Percentiles rank a stretch among this genome's conserved stretches.
These are phyloP conservation scores for Ustilago sp. DNA, from an alignment of 1,284 basidiomycete species.

Conservation along the genomic window DNA sequence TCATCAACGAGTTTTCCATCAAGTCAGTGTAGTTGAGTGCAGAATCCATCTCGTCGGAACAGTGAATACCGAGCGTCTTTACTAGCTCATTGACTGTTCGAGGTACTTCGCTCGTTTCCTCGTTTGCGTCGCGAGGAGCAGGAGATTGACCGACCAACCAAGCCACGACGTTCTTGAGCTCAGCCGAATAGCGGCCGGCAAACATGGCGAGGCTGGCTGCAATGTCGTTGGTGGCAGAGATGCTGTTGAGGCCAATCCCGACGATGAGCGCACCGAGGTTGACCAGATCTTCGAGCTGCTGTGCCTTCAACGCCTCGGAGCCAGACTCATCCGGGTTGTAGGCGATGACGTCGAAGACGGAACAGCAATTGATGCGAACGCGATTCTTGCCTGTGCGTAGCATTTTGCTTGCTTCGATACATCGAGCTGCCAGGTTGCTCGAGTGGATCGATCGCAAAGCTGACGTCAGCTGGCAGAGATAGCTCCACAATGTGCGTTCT, in stretches of 20 bases:
- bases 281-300: constrained; percentile 84
- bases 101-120: constrained; percentile 27
- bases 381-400: constrained; percentile 89
- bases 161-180: constrained; percentile 83
- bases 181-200: constrained; percentile 79
- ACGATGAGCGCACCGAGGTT: constrained; percentile 88
- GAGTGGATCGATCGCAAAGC: constrained; percentile 89
- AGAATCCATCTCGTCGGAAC: constrained; percentile 86
- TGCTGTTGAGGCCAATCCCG: constrained; percentile 80
- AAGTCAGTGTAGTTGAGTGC: constrained; percentile 81
- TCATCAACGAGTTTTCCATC: constrained; percentile 84
- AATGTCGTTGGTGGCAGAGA: constrained; percentile 76
- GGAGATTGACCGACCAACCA: constrained; percentile 76
- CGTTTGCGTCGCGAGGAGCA: constrained; percentile 17
- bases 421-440: constrained; percentile 82
- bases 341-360: constrained; percentile 66
- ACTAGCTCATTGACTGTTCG: constrained; percentile 83
- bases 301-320: constrained; percentile 40
- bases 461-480: constrained; percentile 88
- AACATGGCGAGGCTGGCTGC: constrained; percentile 84
- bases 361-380: constrained; percentile 61
- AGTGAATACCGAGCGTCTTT: constrained; percentile 80
- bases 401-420: constrained; percentile 88
- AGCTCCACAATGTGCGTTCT: constrained; percentile 93
- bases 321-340: constrained; percentile 53